Evolutionary conservation across 768 basidiomycete species (phyloP).

Genomic region (Agrocybe pediades): DNA sequence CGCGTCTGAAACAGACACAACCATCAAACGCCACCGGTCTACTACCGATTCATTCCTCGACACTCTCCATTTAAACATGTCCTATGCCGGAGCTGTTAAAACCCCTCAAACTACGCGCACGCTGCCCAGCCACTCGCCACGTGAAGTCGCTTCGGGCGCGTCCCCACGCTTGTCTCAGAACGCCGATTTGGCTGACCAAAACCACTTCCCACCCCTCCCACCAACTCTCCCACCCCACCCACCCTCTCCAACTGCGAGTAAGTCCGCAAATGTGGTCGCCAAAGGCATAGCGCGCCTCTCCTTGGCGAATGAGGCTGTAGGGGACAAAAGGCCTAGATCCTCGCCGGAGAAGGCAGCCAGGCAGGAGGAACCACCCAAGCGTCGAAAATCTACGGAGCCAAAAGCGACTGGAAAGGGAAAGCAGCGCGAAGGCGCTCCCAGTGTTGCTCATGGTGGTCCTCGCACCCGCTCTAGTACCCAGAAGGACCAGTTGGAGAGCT

Average conservation of each 20-base stretch:
- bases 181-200: not conserved
- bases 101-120: not conserved
- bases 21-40: not conserved
- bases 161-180: not conserved
- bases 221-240: not conserved
- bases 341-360: not conserved
- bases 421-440: not conserved
- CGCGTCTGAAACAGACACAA: too few species aligned
- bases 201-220: not conserved
- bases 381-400: not conserved
- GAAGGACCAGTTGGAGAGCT: too few species aligned
- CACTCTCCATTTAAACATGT: not conserved
- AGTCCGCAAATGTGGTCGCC: too few species aligned
- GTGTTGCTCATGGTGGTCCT: too few species aligned
- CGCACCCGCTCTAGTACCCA: too few species aligned
- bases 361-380: not conserved
- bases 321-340: not conserved
- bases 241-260: too few species aligned
- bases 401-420: not conserved
- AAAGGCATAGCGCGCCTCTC: not conserved
- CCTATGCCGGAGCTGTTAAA: not conserved
- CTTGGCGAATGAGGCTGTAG: not conserved
- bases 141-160: not conserved
- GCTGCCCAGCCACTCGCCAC: not conserved
- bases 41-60: not conserved